Evolutionary conservation across 345 rosid species (phyloP).

Genomic region (Durio zibethinus): DNA sequence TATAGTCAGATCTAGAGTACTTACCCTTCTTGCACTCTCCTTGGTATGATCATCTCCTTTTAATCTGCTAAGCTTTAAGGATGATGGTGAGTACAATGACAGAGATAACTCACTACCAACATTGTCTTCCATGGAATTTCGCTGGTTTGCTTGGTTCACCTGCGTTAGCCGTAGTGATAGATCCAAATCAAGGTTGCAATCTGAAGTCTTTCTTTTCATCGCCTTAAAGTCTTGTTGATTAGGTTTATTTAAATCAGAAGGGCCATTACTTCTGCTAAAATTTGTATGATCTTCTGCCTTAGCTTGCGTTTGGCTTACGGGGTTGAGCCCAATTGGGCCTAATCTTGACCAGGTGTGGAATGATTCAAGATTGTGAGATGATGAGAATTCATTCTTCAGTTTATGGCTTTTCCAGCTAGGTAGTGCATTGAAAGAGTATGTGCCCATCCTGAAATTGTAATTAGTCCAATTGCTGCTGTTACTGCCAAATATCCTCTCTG

Average conservation of each 20-base stretch:
- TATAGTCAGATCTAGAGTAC: constrained; percentile 97
- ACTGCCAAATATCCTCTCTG: constrained; percentile 29
- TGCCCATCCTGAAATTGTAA: constrained; percentile 4
- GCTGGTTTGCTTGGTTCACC: constrained; percentile 17
- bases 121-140: constrained; percentile 26
- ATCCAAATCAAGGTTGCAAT: constrained; percentile 44
- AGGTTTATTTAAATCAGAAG: constrained; percentile 14
- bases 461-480: constrained; percentile 19
- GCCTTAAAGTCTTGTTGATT: constrained; percentile 25
- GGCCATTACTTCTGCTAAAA: not conserved
- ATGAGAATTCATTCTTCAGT: constrained; percentile 10
- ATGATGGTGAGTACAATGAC: constrained; percentile 45
- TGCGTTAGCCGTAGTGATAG: constrained; percentile 42
- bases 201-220: constrained; percentile 38
- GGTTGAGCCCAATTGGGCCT: constrained; percentile 21
- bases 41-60: constrained; percentile 25
- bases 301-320: constrained; percentile 1
- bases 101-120: constrained; percentile 45
- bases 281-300: constrained; percentile 7
- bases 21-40: constrained; percentile 47
- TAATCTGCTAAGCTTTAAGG: constrained; percentile 44
- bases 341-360: constrained; percentile 20
- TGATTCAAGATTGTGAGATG: constrained; percentile 8
- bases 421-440: constrained; percentile 15
- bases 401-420: constrained; percentile 24